Evolutionary conservation across 1,284 basidiomycete species (phyloP).

Genomic region (Trametes versicolor): DNA sequence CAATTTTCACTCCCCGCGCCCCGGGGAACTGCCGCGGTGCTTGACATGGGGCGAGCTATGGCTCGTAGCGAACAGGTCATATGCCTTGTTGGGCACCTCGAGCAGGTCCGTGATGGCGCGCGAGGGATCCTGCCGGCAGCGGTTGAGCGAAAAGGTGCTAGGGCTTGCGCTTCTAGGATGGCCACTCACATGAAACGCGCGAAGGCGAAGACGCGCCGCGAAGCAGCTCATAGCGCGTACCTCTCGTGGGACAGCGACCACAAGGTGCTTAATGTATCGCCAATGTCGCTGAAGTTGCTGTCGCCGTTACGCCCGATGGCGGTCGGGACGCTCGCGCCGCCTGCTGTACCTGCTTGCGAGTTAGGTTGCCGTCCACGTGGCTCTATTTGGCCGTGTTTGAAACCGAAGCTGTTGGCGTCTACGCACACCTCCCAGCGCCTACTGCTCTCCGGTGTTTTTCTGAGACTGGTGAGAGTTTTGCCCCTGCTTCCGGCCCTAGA

Average conservation of each 20-base stretch:
- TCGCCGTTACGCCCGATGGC: not conserved
- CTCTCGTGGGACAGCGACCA: not conserved
- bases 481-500: not conserved
- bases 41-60: not conserved
- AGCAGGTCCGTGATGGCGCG: not conserved
- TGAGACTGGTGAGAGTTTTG: conserved; percentile 4
- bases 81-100: not conserved
- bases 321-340: not conserved
- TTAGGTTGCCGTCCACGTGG: conserved; percentile 1
- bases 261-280: not conserved
- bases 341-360: not conserved
- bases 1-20: not conserved
- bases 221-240: not conserved
- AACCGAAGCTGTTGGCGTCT: conserved; percentile 19
- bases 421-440: not conserved
- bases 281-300: not conserved
- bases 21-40: not conserved
- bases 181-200: not conserved
- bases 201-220: not conserved
- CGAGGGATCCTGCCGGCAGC: conserved; percentile 2
- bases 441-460: not conserved
- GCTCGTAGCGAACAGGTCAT: not conserved
- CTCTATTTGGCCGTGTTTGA: conserved; percentile 24
- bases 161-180: not conserved
- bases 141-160: not conserved